phyloP scores from a whole-genome alignment of 352 stramenopile genomes.

The Saprolegnia diclina region DNA sequence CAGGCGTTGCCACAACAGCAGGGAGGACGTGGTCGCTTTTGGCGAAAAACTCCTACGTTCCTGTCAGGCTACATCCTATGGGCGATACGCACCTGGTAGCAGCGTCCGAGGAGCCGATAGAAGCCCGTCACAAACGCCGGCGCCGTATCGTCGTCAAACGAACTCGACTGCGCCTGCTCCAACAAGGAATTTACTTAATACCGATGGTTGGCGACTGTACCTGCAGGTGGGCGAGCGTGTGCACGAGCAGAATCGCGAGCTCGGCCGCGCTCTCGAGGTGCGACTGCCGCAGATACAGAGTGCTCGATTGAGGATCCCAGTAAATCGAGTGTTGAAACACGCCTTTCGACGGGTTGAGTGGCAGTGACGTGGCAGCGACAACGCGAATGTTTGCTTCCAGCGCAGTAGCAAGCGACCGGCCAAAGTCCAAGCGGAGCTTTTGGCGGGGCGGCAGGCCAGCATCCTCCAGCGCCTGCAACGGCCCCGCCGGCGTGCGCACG shows the following conservation, averaged over 20 bases:
- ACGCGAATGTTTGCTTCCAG: neutral
- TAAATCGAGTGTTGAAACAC: slow-evolving; percentile 12
- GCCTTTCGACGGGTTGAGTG: neutral
- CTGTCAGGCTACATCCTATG: too few relatives aligned
- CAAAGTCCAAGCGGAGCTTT: slow-evolving; percentile 7
- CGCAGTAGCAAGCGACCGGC: neutral
- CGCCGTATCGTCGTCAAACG: slow-evolving; percentile 39
- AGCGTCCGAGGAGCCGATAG: slow-evolving; percentile 48
- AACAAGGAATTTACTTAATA: too few relatives aligned
- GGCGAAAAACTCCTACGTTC: slow-evolving; percentile 14
- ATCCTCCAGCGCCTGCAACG: neutral
- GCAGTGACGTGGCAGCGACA: neutral
- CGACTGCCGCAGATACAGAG: slow-evolving; percentile 13
- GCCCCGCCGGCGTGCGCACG: neutral
- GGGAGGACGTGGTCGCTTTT: neutral
- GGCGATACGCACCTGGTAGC: slow-evolving; percentile 47
- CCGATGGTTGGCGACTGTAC: slow-evolving; percentile 26
- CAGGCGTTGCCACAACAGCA: neutral
- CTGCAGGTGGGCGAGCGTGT: slow-evolving; percentile 38
- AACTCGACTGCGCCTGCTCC: neutral
- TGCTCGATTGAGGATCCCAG: neutral
- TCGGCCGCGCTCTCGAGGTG: slow-evolving; percentile 29
- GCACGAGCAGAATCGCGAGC: slow-evolving; percentile 46
- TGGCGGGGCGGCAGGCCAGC: neutral
- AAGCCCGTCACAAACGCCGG: slow-evolving; percentile 45